Base-by-base conservation (phyloP, 192 early-diverging fungal species). In the Irineochytrium annulatum region DNA sequence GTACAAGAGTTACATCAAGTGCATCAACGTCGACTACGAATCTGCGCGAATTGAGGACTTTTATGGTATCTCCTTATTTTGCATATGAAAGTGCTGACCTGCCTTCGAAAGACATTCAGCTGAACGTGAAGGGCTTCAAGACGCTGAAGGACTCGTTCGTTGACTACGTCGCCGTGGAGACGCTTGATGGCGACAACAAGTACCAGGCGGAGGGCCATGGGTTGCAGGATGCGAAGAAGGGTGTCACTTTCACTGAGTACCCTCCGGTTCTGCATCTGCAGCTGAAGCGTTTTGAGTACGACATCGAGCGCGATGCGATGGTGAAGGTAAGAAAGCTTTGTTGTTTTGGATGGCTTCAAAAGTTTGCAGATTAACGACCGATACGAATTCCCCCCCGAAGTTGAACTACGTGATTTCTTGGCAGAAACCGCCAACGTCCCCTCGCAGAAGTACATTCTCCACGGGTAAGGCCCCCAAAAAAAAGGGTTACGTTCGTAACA, bases 231-330 rank as follows among this genome's bases (percentile, higher is more conserved):
- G 95, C 97, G 14, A 90, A 87, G 56, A 97, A 98, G 72, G 94
- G 97, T 27, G 93, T 98, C 31, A 91, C 92, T 4, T 99, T 99
- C 62, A 84, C 88, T 65, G 74, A 75, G 24, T 90, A 97, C 55
- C 97, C 97, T 34, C 93, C 91, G 5, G 92, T 99, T 19, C 71
- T 99, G 35, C 93, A 97, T 65, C 71, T 99, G 52, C 97, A 97
- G 66, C 75, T 99, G 63, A 97, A 97, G 73, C 83, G 95, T 17
- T 99, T 97, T 65, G 97, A 99, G 71, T 99, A 96, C 72, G 95
- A 99, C 66, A 86, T 95, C 57, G 80, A 86, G 73, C 75, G 81
- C 31, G 94, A 95, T 64, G 75, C 74, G 3, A 91, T 92, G 86
- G 88, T 97, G 59, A 98, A 97, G 71, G 85, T 87, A 69, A 35